Evolutionary conservation across 495 filamentous ascomycete species (phyloP).

Genomic region (Penicillium macrosclerotiorum): DNA sequence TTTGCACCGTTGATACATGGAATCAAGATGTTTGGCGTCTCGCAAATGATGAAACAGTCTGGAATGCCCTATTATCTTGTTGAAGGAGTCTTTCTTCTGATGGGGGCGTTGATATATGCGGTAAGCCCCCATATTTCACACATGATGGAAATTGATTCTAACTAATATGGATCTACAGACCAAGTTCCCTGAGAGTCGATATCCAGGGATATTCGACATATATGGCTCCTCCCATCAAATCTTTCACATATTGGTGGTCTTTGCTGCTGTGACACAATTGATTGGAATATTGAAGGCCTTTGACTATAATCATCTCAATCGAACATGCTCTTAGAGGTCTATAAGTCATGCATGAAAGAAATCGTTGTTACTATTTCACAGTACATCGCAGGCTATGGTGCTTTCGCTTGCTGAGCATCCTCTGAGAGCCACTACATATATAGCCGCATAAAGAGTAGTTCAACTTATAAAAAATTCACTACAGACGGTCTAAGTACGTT

Average conservation of each 20-base stretch:
- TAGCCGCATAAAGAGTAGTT: too few species aligned
- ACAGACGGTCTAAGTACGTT: too few species aligned
- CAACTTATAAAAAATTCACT: too few species aligned
- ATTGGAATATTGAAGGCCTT: slow-evolving; percentile 41
- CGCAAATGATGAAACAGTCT: slow-evolving; percentile 36
- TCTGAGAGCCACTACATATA: too few species aligned
- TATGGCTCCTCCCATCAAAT: slow-evolving; percentile 47
- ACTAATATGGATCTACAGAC: slow-evolving; percentile 26
- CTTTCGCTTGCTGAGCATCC: too few species aligned
- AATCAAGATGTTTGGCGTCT: slow-evolving; percentile 37
- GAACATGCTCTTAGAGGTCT: too few species aligned
- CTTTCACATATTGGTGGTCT: slow-evolving; percentile 44
- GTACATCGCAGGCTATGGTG: too few species aligned
- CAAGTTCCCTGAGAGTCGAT: slow-evolving; percentile 39
- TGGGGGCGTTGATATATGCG: slow-evolving; percentile 40
- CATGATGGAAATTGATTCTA: slow-evolving; percentile 9
- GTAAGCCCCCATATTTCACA: slow-evolving; percentile 28
- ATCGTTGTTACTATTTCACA: too few species aligned
- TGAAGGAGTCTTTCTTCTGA: slow-evolving; percentile 29
- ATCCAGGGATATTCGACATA: slow-evolving; percentile 44
- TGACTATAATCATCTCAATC: too few species aligned
- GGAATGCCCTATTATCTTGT: slow-evolving; percentile 28
- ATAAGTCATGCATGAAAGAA: too few species aligned
- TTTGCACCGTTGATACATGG: slow-evolving; percentile 48
- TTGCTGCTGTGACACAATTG: slow-evolving; percentile 37